Evolutionary conservation across 345 rosid genomes (phyloP), one percentile per base, ranked within the genome.

Genomic region (Eucalyptus melliodora): DNA sequence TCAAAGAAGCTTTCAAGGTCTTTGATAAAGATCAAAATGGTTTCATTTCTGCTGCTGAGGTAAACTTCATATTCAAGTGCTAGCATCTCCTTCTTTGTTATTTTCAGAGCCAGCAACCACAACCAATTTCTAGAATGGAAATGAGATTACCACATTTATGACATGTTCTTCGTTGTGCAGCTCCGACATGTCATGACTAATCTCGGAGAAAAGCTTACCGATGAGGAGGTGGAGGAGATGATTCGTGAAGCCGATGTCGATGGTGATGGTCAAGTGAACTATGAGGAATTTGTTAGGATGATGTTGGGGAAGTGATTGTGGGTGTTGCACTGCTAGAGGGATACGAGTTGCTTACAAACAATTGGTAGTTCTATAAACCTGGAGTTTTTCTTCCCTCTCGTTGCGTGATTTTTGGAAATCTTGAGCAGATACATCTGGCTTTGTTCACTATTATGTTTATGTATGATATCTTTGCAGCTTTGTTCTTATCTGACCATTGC

Each of bases 11-110:
- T 55, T 92, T 92, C 93, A 90, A 93, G 93, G 93, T 93, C 81
- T 94, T 92, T 45, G 94, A 94, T 90, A 94, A 94, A 89, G 94
- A 94, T 91, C 95, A 93, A 86, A 91, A 94, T 77, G 94, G 94
- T 90, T 94, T 91, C 90, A 92, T 92, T 40, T 94, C 93, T 7
- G 95, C 94, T 60, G 94, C 94, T 8, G 95, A 94, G 93, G 91
- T 90, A 88, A 11, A 40, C 31, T 17, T 14, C 45, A 15, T 40
- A 13, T 85, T 59, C 37, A 10, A 9, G 26, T 77, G 8, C 8
- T 40, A 40, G 83, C 15, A 40, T 77, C 45, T 37, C 27, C 47
- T 77, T 77, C 26, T 37, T 77, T 15, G 27, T 77, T 37, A 77
- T 77, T 77, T 77, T 77, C 83, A 77, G 83, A 77, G 47, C 47